Evolutionary conservation across 176 grass and related monocot genomes (phyloP).

Genomic region (Tuctoria greenei): DNA sequence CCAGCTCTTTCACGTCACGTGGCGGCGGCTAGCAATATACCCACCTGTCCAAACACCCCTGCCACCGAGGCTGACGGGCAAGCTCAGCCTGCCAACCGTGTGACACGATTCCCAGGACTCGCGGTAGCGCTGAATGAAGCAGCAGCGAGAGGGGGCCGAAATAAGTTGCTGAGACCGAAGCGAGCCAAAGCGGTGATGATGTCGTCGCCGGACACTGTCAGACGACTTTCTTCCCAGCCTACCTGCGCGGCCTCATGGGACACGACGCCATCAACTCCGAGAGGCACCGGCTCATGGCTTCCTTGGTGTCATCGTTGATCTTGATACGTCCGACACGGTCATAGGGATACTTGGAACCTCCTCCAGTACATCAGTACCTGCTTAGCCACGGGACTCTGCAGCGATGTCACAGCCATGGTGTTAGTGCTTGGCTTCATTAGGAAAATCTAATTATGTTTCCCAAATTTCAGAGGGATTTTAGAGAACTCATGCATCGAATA

Average conservation of each 20-base stretch:
- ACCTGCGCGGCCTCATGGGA: background rate
- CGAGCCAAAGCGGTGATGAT: conserved; percentile 2
- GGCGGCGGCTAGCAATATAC: background rate
- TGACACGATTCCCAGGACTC: background rate
- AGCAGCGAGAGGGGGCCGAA: background rate
- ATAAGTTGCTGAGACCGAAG: conserved; percentile 38
- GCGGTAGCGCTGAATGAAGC: conserved; percentile 28
- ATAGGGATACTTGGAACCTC: background rate
- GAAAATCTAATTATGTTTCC: background rate
- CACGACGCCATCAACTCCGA: conserved; percentile 6
- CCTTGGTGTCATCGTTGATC: conserved; percentile 12
- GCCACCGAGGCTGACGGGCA: too few species aligned
- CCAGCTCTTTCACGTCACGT: background rate
- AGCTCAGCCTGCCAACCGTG: background rate
- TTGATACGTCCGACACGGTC: background rate
- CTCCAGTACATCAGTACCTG: background rate
- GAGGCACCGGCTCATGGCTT: conserved; percentile 1
- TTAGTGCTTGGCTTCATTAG: background rate
- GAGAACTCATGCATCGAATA: too few species aligned
- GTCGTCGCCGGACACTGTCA: conserved; percentile 16
- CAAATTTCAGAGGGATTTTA: background rate
- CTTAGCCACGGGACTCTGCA: background rate
- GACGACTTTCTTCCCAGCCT: background rate
- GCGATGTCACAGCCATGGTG: background rate
- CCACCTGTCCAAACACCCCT: background rate